Evolutionary conservation across 1,284 basidiomycete genomes (phyloP).

Genomic region (Ceratobasidium sp.): DNA sequence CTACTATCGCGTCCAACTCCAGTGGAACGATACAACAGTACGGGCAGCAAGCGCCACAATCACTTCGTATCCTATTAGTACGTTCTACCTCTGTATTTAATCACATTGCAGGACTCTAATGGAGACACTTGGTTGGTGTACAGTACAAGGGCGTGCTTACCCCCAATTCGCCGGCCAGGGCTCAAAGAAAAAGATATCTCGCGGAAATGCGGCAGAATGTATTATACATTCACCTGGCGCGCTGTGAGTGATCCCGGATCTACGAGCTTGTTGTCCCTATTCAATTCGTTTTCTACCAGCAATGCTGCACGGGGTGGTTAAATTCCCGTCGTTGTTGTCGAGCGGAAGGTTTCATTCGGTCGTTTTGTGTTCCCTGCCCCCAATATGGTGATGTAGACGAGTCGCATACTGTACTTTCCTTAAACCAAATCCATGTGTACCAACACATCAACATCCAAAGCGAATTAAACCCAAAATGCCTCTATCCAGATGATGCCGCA

Average conservation of each 20-base stretch:
- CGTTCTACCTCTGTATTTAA: background rate
- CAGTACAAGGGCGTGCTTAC: constrained; percentile 15
- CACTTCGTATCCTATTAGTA: background rate
- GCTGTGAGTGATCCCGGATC: background rate
- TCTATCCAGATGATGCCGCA: constrained; percentile 31
- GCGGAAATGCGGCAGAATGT: background rate
- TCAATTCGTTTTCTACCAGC: background rate
- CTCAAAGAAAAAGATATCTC: background rate
- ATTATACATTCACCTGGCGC: background rate
- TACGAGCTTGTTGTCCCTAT: background rate
- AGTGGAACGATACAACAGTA: background rate
- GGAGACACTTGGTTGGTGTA: background rate
- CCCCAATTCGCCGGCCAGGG: background rate
- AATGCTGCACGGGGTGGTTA: background rate
- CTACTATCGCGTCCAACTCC: background rate
- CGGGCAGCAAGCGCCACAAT: background rate
- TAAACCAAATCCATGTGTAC: background rate
- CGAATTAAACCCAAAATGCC: background rate
- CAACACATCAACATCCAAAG: constrained; percentile 3
- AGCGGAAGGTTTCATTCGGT: too few relatives aligned
- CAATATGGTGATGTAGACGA: too few relatives aligned
- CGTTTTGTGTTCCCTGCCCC: too few relatives aligned
- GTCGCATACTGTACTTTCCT: background rate
- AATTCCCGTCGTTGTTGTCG: too few relatives aligned
- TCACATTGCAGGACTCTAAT: too few relatives aligned